Base-by-base conservation (phyloP, 1,284 basidiomycete genomes). In the Microstroma glucosiphilum region DNA sequence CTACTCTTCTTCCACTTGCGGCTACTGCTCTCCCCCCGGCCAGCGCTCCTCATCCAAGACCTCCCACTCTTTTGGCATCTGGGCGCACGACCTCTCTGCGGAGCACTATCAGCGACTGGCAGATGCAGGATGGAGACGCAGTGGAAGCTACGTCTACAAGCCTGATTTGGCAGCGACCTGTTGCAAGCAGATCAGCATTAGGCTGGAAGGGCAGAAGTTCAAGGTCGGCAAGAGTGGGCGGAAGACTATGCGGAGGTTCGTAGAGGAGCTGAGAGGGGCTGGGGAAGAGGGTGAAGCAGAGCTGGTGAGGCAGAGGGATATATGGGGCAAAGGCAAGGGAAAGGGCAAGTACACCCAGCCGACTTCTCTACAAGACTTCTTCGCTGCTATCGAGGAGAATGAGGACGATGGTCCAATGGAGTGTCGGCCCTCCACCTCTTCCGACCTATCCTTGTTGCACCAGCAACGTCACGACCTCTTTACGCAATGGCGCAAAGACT, bases 1-100 rank as follows among this genome's bases (percentile, higher is more conserved):
- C 26, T 80, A 79, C 58, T 56, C 64, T 6, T n/a, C 56, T 11
- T 81, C 80, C 1, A 76, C 80, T 3, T 83, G 83, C 67, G 83
- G 83, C 23, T 83, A 83, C 72, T 83, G 82, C 65, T 76, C 78
- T 0, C 69, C 80, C 0, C 64, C 63, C 7, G 68, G 53, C 11
- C 69, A 69, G 55, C 72, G 80, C 57, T 77, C 72, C 54, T 30
- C 40, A 2, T 42, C 40, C 48, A 69, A 77, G 21, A 66, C 69
- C 0, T 80, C 79, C 46, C 70, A 66, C 57, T 80, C 78, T n/a
- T 83, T 81, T 63, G 82, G 81, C 48, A 62, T 74, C 26, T 71
- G 70, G 72, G 69, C 69, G 1, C 58, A 71, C 37, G 65, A 64
- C 25, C 64, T 78, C 6, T 61, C 66, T 13, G 70, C 76, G 4